Percentiles rank a stretch among this genome's conserved stretches.
Conservation (phyloP, 768 basidiomycete species). For the Agrocybe praecox region DNA sequence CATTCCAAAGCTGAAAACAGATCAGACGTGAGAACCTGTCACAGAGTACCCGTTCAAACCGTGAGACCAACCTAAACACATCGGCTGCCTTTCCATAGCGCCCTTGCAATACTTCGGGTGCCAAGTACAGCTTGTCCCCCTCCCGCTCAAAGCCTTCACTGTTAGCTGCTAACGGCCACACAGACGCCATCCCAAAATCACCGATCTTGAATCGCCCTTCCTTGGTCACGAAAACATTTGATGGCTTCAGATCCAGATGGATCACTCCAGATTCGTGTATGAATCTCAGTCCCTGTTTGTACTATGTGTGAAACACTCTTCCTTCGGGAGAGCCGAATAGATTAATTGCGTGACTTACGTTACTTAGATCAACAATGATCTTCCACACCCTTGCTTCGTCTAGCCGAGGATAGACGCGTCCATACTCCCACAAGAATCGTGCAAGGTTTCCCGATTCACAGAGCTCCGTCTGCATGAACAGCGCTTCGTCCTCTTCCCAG, state of each 20-base stretch:
- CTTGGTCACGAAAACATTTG: slow-evolving; percentile 90
- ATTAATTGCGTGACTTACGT: slow-evolving; percentile 59
- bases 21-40: slow-evolving; percentile 42
- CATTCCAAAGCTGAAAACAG: slow-evolving; percentile 80
- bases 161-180: slow-evolving; percentile 63
- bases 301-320: slow-evolving; percentile 8
- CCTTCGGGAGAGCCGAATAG: slow-evolving; percentile 26
- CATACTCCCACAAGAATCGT: slow-evolving; percentile 90
- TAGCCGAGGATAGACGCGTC: slow-evolving; percentile 77
- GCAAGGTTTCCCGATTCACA: slow-evolving; percentile 93
- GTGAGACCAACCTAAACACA: slow-evolving; percentile 84
- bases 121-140: slow-evolving; percentile 96
- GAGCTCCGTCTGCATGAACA: slow-evolving; percentile 94
- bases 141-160: slow-evolving; percentile 81
- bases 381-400: slow-evolving; percentile 98
- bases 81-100: slow-evolving; percentile 93
- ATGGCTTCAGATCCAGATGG: slow-evolving; percentile 96
- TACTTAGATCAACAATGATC: slow-evolving; percentile 86
- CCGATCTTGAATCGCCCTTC: slow-evolving; percentile 94
- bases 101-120: slow-evolving; percentile 93
- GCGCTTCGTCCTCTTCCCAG: slow-evolving; percentile 89
- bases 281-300: slow-evolving; percentile 75
- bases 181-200: slow-evolving; percentile 97
- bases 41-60: slow-evolving; percentile 30
- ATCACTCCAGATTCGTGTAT: slow-evolving; percentile 89